Percentiles rank a stretch among this genome's conserved stretches.
These are phyloP conservation scores for Abelmoschus esculentus DNA, from an alignment of 345 rosid genomes.

Conservation along the genomic window DNA sequence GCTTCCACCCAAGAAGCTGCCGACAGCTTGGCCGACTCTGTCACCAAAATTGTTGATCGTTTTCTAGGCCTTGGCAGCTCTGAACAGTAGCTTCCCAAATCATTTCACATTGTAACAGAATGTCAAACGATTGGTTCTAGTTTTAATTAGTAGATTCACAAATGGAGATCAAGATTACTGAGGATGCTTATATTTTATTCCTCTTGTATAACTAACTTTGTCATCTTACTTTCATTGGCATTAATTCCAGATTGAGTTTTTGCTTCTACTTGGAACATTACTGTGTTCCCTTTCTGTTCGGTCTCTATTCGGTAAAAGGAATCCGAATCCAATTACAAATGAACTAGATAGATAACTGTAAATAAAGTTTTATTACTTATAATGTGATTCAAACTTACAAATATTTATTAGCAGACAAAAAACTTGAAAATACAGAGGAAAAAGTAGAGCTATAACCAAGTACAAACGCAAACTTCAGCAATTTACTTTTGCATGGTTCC, in stretches of 20 bases:
- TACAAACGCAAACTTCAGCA: background rate
- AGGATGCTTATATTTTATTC: background rate
- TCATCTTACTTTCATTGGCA: background rate
- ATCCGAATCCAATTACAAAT: background rate
- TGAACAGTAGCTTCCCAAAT: slow-evolving; percentile 10
- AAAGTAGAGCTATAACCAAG: background rate
- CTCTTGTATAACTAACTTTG: background rate
- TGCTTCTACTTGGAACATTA: background rate
- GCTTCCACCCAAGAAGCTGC: slow-evolving; percentile 80
- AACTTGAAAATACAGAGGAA: background rate
- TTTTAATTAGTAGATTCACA: background rate
- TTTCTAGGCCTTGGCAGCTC: slow-evolving; percentile 47
- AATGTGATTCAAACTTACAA: background rate
- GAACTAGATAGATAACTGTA: background rate
- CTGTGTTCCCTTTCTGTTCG: background rate
- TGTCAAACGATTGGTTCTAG: background rate
- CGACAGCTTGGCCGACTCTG: slow-evolving; percentile 61
- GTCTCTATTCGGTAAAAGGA: background rate
- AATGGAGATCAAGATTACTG: background rate
- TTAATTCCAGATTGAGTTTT: background rate
- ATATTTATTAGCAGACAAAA: background rate
- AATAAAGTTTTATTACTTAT: background rate
- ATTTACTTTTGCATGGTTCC: background rate
- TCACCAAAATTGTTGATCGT: slow-evolving; percentile 53
- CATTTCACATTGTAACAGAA: background rate